Conservation (phyloP, 768 basidiomycete genomes). For the Suillus subalutaceus region DNA sequence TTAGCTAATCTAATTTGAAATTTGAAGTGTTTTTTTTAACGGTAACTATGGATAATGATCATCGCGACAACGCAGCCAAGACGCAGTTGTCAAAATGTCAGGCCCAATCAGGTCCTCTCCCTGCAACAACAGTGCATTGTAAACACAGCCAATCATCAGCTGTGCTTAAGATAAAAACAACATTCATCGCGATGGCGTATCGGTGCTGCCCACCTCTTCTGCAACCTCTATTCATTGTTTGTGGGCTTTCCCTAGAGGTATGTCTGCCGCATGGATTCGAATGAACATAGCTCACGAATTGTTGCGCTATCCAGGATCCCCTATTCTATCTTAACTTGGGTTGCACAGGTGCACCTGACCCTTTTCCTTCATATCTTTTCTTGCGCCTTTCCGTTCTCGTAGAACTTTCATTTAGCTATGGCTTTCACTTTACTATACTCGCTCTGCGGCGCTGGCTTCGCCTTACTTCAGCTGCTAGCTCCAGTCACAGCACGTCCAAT, state of each 20-base stretch:
- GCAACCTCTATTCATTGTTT: constrained; percentile 2
- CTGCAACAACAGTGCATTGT: neutral
- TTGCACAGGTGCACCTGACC: constrained; percentile 71
- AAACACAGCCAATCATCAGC: constrained; percentile 2
- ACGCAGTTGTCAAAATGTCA: neutral
- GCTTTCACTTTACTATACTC: neutral
- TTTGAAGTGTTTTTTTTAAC: constrained; percentile 1
- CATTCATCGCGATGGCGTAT: neutral
- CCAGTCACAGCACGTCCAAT: constrained; percentile 15
- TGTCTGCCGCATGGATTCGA: neutral
- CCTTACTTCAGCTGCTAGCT: constrained; percentile 1
- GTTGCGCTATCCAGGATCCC: constrained; percentile 2
- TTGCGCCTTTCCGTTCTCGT: neutral
- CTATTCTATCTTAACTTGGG: constrained; percentile 34
- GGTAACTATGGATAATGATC: neutral
- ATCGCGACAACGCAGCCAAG: neutral
- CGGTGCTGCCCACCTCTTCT: neutral
- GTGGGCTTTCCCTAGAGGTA: constrained; percentile 2
- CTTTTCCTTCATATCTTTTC: neutral
- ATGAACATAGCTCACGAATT: neutral
- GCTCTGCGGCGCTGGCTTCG: constrained; percentile 7
- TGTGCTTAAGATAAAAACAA: neutral
- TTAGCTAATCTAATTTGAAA: neutral
- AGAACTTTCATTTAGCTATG: neutral
- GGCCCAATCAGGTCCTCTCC: neutral